Evolutionary conservation across 768 basidiomycete species (phyloP), one percentile per base, ranked within the genome.

Genomic region (Amanita pallidorosea): DNA sequence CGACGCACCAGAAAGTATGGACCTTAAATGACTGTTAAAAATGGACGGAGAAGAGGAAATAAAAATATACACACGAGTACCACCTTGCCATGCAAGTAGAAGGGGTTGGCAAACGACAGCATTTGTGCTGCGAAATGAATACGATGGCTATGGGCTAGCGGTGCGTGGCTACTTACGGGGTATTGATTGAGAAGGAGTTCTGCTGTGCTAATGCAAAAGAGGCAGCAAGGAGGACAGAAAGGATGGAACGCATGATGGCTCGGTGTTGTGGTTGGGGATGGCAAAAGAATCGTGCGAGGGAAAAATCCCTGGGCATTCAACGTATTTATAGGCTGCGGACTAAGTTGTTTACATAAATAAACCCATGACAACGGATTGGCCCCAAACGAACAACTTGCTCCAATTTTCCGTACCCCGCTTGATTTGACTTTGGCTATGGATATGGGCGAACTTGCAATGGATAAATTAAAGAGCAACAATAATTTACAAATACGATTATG

Each of bases 1-100:
- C 34, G 9, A 73, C 82, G 48, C 63, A 87, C 85, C 72, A 85
- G 56, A 58, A 67, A 77, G 72, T 73, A 87, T 31, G 85, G 82
- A 33, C 65, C 83, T 87, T n/a, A 15, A 4, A 40, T 15, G 45
- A 17, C 33, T 3, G 38, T 59, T n/a, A 53, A 64, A 9, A 33
- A 49, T 8, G 51, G 8, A 25, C 40, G 31, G 18, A 6, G 42
- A 47, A 27, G 4, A 20, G 22, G 12, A 9, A 36, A 15, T 7
- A 31, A 42, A n/a, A 35, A 37, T 12, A 15, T 5, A 69, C 81
- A 54, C 59, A 83, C 84, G 17, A 8, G 54, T 58, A 64, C 85
- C 84, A 55, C 29, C 29, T 77, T 79, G n/a, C 79, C 80, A 88
- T 25, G 60, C 46, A 42, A 89, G 34, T 12, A 69, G 62, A 25